Conservation (phyloP, 2,329 filamentous ascomycete genomes). For the Xylaria polymorpha region DNA sequence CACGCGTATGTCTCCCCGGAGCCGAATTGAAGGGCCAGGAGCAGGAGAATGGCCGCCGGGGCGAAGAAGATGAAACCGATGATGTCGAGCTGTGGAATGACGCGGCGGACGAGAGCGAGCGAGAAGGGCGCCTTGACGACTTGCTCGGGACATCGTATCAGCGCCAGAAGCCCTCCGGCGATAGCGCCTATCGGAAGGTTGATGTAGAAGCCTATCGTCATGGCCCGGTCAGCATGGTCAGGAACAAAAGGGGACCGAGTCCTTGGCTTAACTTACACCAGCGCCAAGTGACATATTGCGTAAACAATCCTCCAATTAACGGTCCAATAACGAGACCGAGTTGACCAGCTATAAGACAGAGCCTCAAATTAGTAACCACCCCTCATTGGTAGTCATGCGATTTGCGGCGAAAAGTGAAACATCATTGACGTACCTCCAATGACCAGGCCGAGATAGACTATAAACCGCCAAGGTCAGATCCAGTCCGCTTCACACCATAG, state of each 20-base stretch:
- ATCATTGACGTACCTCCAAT: constrained; percentile 59
- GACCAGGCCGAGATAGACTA: constrained; percentile 56
- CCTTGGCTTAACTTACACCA: constrained; percentile 36
- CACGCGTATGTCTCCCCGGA: constrained; percentile 54
- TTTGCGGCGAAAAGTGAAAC: constrained; percentile 41
- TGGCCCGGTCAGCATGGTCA: constrained; percentile 48
- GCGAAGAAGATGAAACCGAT: constrained; percentile 58
- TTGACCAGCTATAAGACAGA: constrained; percentile 28
- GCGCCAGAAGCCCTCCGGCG: constrained; percentile 49
- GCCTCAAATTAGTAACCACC: constrained; percentile 17
- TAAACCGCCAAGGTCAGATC: constrained; percentile 7
- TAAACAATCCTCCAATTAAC: constrained; percentile 36
- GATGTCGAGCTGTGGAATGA: constrained; percentile 55
- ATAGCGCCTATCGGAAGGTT: constrained; percentile 59
- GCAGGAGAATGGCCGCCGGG: constrained; percentile 55
- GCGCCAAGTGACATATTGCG: constrained; percentile 39
- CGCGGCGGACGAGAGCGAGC: constrained; percentile 40
- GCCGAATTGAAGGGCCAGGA: constrained; percentile 61
- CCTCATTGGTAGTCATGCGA: not conserved
- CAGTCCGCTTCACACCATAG: not conserved
- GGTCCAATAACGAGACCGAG: constrained; percentile 40
- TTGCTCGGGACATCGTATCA: constrained; percentile 54
- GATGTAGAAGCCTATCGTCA: constrained; percentile 51
- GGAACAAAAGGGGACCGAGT: not conserved
- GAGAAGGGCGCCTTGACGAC: constrained; percentile 48